Base-by-base conservation (phyloP, 768 basidiomycete genomes). In the Panellus pusillus region DNA sequence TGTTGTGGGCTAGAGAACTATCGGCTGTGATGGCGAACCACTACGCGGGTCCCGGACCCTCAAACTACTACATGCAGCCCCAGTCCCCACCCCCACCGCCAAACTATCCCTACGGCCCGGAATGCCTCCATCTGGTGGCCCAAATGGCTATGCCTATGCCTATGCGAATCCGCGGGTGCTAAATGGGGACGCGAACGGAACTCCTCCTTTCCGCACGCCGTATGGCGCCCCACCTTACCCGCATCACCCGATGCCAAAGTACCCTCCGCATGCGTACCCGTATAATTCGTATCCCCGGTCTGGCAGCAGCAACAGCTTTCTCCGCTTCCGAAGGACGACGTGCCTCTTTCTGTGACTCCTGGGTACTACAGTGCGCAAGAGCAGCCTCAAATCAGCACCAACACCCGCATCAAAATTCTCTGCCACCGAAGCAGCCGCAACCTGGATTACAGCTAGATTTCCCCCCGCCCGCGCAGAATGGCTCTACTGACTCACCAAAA, bases 81-180 rank as follows among this genome's bases (percentile, higher is more conserved):
- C 52, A 42, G 17, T 28, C 45, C 6, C 39, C 50, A 7, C n/a
- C 52, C 18, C 45, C 39, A 15, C 39, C 52, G 2, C 50, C 49
- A 6, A 28, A 7, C 32, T 57, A 50, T 12, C 36, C 18, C 15
- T 53, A 57, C 18, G 46, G 45, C 28, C 48, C n/a, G 47, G 38
- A 36, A 41, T 38, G 15, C 44, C 44, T 18, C 44, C 39, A 4
- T 27, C 36, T 20, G 36, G 55, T 28, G 56, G 49, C 12, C 60
- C 60, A 12, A 60, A 55, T 35, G 49, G 49, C 28, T 55, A 52
- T 40, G 46, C 46, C 0, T 56, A 52, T 40, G 11, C 45, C 54
- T 2, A 48, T 50, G 28, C 55, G 55, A 13, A 39, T 50, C 28
- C 44, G 19, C 36, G 44, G 19, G 7, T 49, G 31, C 18, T 14